Evolutionary conservation across 495 filamentous ascomycete species (phyloP).

Genomic region (Copromyces sp.): DNA sequence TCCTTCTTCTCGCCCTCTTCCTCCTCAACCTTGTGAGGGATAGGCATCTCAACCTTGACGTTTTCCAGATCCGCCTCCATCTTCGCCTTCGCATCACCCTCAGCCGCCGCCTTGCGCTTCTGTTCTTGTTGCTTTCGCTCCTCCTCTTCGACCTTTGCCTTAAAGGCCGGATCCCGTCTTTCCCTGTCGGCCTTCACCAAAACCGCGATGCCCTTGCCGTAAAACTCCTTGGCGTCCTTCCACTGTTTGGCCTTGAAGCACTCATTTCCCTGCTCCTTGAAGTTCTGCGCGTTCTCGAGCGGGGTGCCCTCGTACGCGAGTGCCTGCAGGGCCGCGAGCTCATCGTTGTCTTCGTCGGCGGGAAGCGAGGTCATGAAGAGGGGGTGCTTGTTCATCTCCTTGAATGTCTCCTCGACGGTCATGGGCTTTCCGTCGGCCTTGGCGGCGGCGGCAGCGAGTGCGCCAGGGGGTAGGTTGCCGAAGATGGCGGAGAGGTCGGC

Average conservation of each 20-base stretch:
- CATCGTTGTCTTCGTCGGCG: constrained; percentile 49
- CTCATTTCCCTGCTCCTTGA: constrained; percentile 86
- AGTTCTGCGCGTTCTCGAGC: constrained; percentile 65
- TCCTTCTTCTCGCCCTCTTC: constrained; percentile 21
- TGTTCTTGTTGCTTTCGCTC: background rate
- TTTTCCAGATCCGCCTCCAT: constrained; percentile 19
- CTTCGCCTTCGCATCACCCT: constrained; percentile 11
- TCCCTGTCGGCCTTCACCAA: constrained; percentile 46
- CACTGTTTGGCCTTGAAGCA: constrained; percentile 62
- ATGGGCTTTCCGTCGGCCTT: constrained; percentile 19
- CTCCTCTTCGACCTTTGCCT: constrained; percentile 19
- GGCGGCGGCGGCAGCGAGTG: constrained; percentile 45
- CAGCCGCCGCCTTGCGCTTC: constrained; percentile 29
- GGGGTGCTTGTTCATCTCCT: constrained; percentile 69
- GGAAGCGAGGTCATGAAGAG: constrained; percentile 93
- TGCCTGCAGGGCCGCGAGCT: constrained; percentile 78
- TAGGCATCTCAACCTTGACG: background rate
- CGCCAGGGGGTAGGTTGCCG: constrained; percentile 45
- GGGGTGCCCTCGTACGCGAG: constrained; percentile 87
- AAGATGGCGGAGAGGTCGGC: constrained; percentile 13
- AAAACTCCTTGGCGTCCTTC: constrained; percentile 83
- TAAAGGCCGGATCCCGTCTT: constrained; percentile 20
- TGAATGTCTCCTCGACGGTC: constrained; percentile 58
- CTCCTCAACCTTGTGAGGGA: constrained; percentile 1
- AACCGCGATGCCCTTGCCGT: constrained; percentile 68